phyloP scores from a whole-genome alignment of 306 rosid genomes.

The Prunus mume region DNA sequence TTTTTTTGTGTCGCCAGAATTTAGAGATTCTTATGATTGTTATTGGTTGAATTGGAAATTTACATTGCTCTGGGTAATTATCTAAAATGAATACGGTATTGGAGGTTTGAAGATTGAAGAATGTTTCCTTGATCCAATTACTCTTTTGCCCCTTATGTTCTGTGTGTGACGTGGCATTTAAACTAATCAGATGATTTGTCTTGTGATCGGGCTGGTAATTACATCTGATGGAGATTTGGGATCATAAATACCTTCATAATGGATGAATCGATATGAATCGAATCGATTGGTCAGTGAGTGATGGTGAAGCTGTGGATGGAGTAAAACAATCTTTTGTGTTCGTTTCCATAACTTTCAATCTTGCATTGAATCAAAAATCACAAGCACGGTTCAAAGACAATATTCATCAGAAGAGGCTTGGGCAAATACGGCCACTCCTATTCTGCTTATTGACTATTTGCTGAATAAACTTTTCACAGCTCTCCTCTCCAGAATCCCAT shows the following conservation, averaged over 20 bases:
- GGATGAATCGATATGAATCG: no score
- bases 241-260: no score
- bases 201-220: no score
- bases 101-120: constrained; percentile 23
- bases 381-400: background rate
- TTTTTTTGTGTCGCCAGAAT: constrained; percentile 1
- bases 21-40: constrained; percentile 33
- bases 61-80: constrained; percentile 24
- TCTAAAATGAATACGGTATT: constrained; percentile 26
- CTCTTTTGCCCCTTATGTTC: background rate
- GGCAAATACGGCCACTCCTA: background rate
- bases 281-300: no score
- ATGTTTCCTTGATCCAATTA: background rate
- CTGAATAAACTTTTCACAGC: no score
- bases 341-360: background rate
- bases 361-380: background rate
- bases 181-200: background rate
- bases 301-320: no score
- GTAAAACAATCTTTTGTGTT: background rate
- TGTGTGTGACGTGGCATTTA: background rate
- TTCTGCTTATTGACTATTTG: background rate
- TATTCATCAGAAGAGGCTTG: background rate
- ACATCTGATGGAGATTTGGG: no score
- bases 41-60: constrained; percentile 36
- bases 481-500: no score